Percentiles rank a stretch among this genome's conserved stretches.
phyloP scores from a whole-genome alignment of 139 green algal genomes.

The Chlorella sorokiniana region DNA sequence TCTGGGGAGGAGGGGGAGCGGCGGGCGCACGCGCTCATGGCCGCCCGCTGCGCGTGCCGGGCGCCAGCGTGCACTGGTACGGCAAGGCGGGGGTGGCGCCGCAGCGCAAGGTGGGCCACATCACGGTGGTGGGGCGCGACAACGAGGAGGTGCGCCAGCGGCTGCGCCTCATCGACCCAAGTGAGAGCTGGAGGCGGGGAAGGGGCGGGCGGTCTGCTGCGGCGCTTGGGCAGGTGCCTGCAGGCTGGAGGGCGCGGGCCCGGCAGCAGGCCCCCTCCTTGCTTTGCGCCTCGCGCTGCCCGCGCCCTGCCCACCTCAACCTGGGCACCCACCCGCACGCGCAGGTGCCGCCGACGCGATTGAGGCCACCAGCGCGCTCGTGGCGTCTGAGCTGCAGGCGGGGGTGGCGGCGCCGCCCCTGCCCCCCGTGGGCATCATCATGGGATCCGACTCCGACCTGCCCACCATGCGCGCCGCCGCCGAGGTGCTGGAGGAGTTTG shows the following conservation, averaged over 20 bases:
- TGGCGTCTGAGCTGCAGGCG: constrained; percentile 26
- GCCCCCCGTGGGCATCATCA: constrained; percentile 93
- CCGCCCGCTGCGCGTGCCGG: constrained; percentile 60
- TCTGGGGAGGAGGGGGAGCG: constrained; percentile 75
- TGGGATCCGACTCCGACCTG: constrained; percentile 97
- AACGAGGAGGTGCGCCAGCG: constrained; percentile 49
- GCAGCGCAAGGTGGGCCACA: constrained; percentile 87
- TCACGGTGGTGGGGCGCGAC: constrained; percentile 79
- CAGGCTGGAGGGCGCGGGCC: too few species aligned
- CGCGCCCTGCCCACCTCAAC: not conserved
- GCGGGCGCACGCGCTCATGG: constrained; percentile 76
- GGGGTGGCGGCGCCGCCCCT: not conserved
- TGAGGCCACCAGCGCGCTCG: not conserved
- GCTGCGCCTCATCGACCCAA: constrained; percentile 67
- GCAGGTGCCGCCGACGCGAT: constrained; percentile 27
- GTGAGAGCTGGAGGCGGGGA: not conserved
- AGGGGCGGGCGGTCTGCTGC: not conserved
- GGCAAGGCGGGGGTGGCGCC: constrained; percentile 76
- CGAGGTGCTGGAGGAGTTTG: constrained; percentile 79
- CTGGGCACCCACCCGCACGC: not conserved
- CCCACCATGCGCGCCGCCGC: constrained; percentile 81
- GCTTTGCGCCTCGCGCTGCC: not conserved
- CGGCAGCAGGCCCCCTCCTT: too few species aligned
- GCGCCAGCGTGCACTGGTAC: constrained; percentile 91
- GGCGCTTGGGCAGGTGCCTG: not conserved